Conservation (phyloP, 148 eudicot genomes). For the Camellia granthamiana region DNA sequence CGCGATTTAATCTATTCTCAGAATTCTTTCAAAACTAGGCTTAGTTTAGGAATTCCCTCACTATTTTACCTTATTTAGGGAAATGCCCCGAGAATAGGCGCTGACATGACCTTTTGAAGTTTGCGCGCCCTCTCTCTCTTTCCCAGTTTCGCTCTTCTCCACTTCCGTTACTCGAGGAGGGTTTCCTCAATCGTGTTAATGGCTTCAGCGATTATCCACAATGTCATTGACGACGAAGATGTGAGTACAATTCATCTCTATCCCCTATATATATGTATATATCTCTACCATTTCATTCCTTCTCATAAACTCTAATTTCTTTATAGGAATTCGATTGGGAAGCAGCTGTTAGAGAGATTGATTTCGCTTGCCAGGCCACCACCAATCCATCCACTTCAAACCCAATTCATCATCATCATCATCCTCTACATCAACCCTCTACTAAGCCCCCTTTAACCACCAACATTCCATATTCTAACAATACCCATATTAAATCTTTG, state of each 20-base stretch:
- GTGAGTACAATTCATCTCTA: conserved; percentile 13
- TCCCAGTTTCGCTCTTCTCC: not conserved
- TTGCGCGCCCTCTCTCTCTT: conserved; percentile 5
- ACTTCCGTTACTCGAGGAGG: not conserved
- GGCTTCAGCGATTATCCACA: conserved; percentile 5
- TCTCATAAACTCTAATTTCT: not conserved
- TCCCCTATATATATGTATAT: not conserved
- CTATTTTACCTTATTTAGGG: no score
- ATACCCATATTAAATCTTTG: conserved; percentile 14
- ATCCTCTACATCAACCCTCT: not conserved
- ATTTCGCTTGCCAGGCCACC: conserved; percentile 48
- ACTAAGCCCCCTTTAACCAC: not conserved
- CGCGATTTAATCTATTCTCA: no score
- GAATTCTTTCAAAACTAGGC: no score
- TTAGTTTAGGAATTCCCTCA: no score
- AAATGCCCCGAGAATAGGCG: no score
- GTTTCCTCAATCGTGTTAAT: not conserved
- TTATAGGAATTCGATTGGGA: conserved; percentile 88
- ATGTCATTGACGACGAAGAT: conserved; percentile 42
- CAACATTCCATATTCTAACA: conserved; percentile 10
- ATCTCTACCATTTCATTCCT: not conserved
- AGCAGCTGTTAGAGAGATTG: conserved; percentile 77
- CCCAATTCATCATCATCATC: conserved; percentile 1
- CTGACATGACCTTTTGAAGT: not conserved
- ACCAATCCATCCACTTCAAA: conserved; percentile 15